Evolutionary conservation across 2,329 filamentous ascomycete genomes (phyloP).

Genomic region (Botryotinia narcissicola): DNA sequence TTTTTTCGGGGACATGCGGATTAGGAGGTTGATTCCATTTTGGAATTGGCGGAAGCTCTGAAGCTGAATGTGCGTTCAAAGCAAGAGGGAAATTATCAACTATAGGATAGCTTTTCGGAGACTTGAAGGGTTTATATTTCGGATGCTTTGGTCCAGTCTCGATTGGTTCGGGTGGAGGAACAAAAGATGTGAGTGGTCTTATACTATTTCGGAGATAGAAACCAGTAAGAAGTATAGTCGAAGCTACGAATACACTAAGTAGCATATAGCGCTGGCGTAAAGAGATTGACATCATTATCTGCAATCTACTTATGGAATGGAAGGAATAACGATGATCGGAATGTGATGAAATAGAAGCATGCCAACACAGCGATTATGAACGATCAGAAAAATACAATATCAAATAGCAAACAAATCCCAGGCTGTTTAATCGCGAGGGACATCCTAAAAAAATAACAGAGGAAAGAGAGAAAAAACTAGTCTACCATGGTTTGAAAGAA

Average conservation of each 20-base stretch:
- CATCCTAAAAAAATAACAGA: background rate
- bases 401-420: background rate
- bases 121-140: constrained; percentile 24
- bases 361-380: background rate
- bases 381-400: background rate
- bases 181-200: background rate
- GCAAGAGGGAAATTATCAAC: constrained; percentile 35
- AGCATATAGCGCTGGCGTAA: constrained; percentile 11
- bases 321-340: background rate
- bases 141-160: constrained; percentile 15
- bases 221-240: background rate
- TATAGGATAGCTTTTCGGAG: constrained; percentile 25
- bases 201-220: constrained; percentile 4
- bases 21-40: constrained; percentile 46
- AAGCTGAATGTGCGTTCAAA: constrained; percentile 26
- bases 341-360: constrained; percentile 5
- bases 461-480: background rate
- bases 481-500: background rate
- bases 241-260: background rate
- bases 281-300: background rate
- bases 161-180: background rate
- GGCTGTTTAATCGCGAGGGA: background rate
- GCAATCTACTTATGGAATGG: constrained; percentile 2
- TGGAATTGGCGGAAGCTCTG: constrained; percentile 44
- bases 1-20: constrained; percentile 42